phyloP scores from a whole-genome alignment of 345 rosid species.

The Populus tremula region DNA sequence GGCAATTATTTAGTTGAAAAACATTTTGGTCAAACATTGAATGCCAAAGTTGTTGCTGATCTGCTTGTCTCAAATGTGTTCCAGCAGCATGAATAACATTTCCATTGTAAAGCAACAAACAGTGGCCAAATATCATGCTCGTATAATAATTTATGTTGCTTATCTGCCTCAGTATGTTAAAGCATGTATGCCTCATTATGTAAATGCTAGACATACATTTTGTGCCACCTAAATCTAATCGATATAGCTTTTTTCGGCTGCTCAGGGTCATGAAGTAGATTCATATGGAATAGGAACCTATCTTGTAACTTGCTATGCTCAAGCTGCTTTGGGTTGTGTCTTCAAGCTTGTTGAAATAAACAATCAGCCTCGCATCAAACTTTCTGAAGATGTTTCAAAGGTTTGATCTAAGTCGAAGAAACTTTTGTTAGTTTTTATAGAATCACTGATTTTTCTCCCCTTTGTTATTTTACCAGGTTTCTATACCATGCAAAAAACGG shows the following conservation, averaged over 20 bases:
- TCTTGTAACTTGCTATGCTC: conserved; percentile 90
- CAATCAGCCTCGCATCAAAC: conserved; percentile 88
- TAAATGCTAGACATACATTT: not conserved
- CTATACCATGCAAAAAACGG: conserved; percentile 89
- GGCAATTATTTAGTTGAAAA: not conserved
- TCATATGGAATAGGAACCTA: conserved; percentile 90
- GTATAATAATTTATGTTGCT: not conserved
- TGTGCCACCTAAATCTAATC: conserved; percentile 1
- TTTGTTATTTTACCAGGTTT: conserved; percentile 49
- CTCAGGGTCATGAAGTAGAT: conserved; percentile 92
- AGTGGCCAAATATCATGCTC: not conserved
- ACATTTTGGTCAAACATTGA: not conserved
- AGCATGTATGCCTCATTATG: not conserved
- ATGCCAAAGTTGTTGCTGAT: not conserved
- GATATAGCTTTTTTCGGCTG: not conserved
- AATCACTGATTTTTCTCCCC: not conserved
- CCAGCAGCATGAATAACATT: not conserved
- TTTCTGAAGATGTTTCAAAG: conserved; percentile 98
- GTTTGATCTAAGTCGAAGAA: conserved; percentile 31
- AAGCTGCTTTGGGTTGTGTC: conserved; percentile 94
- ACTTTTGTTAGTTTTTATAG: not conserved
- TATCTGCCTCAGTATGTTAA: not conserved
- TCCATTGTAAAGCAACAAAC: not conserved
- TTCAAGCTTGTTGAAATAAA: conserved; percentile 97
- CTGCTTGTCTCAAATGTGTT: not conserved